These are phyloP conservation scores for Graphium sp. DNA, from an alignment of 2,329 filamentous ascomycete genomes.

Conservation along the genomic window DNA sequence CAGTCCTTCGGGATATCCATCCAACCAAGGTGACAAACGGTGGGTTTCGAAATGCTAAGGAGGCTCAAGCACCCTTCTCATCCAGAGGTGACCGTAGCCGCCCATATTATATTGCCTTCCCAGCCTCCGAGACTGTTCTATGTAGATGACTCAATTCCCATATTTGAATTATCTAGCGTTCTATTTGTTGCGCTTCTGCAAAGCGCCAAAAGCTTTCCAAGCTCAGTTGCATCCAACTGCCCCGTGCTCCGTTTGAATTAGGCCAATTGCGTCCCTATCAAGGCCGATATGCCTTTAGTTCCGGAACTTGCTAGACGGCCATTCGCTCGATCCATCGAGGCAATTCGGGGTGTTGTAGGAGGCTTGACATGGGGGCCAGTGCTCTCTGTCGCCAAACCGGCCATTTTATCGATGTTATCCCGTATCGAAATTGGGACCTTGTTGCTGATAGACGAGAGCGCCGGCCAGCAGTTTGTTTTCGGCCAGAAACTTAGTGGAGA, in stretches of 20 bases:
- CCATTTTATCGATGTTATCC: constrained; percentile 25
- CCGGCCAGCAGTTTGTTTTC: constrained; percentile 21
- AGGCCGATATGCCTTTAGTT: constrained; percentile 13
- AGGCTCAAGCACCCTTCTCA: no score
- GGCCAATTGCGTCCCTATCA: no score
- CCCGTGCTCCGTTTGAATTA: no score
- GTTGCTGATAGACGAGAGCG: constrained; percentile 27
- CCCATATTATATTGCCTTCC: no score
- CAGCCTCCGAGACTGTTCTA: no score
- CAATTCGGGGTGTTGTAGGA: constrained; percentile 22
- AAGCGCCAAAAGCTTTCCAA: not conserved
- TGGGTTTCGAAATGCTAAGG: no score
- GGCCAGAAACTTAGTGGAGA: constrained; percentile 24
- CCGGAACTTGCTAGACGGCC: constrained; percentile 19
- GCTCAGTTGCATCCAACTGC: not conserved
- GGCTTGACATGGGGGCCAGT: constrained; percentile 28
- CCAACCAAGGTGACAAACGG: no score
- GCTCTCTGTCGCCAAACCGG: constrained; percentile 25
- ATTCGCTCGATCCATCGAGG: constrained; percentile 19
- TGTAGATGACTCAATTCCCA: no score
- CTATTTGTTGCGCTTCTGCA: not conserved
- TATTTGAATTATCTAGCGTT: not conserved
- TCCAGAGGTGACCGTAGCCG: no score
- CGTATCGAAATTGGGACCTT: constrained; percentile 30
- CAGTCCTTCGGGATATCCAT: no score